Evolutionary conservation across 2,329 filamentous ascomycete genomes (phyloP).

Genomic region (Diaporthe australafricana): DNA sequence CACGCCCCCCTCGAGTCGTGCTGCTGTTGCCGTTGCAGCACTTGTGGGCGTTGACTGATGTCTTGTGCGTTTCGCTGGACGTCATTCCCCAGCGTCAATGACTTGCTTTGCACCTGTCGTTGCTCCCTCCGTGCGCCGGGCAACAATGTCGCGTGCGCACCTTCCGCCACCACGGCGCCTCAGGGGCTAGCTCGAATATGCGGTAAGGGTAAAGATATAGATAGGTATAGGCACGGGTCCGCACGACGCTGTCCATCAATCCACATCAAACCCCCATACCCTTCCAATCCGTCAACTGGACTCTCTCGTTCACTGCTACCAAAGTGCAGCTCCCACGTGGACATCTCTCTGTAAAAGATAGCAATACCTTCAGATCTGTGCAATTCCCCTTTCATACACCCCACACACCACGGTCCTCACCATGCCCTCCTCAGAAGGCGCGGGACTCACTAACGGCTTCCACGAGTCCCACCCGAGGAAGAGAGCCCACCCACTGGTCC

Average conservation of each 20-base stretch:
- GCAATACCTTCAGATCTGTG: neutral
- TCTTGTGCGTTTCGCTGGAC: slow-evolving; percentile 8
- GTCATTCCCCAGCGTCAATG: slow-evolving; percentile 21
- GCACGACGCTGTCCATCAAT: neutral
- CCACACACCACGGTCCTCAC: neutral
- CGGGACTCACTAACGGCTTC: neutral
- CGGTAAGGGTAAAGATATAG: no score
- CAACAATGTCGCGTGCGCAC: slow-evolving; percentile 7
- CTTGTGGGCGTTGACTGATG: slow-evolving; percentile 15
- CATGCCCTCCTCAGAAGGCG: slow-evolving; percentile 14
- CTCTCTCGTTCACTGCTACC: neutral
- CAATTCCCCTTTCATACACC: neutral
- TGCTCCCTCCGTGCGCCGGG: neutral
- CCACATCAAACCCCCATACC: neutral
- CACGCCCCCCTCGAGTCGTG: slow-evolving; percentile 19
- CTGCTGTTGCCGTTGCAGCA: slow-evolving; percentile 24
- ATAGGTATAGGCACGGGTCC: neutral
- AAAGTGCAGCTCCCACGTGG: neutral
- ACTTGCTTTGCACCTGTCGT: slow-evolving; percentile 1
- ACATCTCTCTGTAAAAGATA: neutral
- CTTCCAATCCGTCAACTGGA: neutral
- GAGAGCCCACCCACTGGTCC: neutral
- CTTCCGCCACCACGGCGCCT: neutral
- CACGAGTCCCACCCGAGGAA: neutral
- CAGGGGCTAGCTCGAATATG: neutral